These are phyloP conservation scores for Cercospora sojina DNA, from an alignment of 2,329 filamentous ascomycete genomes.

Conservation along the genomic window DNA sequence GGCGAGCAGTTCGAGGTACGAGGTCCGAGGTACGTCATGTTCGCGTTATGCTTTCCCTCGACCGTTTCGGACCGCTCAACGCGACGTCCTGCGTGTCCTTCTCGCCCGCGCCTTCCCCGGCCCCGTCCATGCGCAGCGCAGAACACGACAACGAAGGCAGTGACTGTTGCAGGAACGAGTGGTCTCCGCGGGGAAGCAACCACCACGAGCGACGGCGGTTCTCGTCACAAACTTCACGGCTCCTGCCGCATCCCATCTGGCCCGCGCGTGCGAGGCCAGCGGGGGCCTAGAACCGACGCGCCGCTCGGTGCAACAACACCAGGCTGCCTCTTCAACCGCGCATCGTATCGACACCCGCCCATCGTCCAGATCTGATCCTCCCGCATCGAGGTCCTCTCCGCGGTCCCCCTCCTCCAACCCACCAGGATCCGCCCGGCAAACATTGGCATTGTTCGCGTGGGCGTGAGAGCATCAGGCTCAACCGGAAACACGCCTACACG, in stretches of 20 bases:
- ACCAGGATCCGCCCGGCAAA: neutral
- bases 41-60: neutral
- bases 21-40: neutral
- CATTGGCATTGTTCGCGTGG: conserved; percentile 4
- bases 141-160: neutral
- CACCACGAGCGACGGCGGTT: neutral
- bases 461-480: neutral
- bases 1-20: neutral
- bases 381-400: neutral
- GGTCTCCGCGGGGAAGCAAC: neutral
- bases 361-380: neutral
- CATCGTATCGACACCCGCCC: too few species aligned
- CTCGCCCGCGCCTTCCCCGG: neutral
- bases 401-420: neutral
- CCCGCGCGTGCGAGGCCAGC: neutral
- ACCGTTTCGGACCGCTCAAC: neutral
- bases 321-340: neutral
- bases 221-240: neutral
- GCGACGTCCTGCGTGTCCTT: neutral
- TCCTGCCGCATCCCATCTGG: neutral
- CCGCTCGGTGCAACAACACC: neutral
- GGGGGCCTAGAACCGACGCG: neutral
- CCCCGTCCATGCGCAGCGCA: neutral
- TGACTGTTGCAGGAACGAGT: neutral
- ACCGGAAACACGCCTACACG: neutral